A percentile compares a stretch with the other conserved stretches of the same genome.
Evolutionary conservation across 352 stramenopile species (phyloP).

Genomic region (Phytophthora pisi): DNA sequence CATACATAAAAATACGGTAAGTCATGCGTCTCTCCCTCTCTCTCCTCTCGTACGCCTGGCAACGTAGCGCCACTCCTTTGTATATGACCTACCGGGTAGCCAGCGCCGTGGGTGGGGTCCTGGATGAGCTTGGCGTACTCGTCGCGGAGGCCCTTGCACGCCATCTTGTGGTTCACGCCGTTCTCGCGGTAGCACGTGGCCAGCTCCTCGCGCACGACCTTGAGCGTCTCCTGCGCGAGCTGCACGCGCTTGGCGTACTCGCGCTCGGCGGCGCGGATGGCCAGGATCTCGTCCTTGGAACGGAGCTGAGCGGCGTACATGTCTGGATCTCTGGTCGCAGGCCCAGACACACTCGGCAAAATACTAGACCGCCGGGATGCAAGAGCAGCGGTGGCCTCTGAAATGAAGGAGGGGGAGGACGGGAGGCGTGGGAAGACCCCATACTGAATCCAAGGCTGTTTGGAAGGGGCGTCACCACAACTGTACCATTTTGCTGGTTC

Average conservation of each 20-base stretch:
- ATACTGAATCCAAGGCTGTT: neutral
- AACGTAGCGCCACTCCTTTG: neutral
- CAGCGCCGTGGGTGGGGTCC: conserved; percentile 79
- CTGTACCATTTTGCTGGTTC: conserved; percentile 1
- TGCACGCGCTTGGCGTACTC: conserved; percentile 79
- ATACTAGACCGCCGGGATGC: conserved; percentile 36
- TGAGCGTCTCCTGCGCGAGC: conserved; percentile 80
- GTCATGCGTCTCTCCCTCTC: neutral
- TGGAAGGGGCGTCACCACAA: conserved; percentile 13
- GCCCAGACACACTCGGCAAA: conserved; percentile 17
- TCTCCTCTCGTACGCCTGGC: neutral
- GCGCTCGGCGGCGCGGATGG: conserved; percentile 74
- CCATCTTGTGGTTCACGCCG: conserved; percentile 89
- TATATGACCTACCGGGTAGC: conserved; percentile 53
- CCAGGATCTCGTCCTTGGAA: conserved; percentile 85
- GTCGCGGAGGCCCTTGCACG: conserved; percentile 81
- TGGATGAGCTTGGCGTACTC: conserved; percentile 84
- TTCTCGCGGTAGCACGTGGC: conserved; percentile 89
- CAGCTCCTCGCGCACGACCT: conserved; percentile 87
- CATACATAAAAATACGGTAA: conserved; percentile 16
- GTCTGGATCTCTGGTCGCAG: conserved; percentile 16
- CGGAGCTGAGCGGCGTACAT: conserved; percentile 79
- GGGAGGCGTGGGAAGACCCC: neutral
- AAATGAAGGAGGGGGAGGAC: conserved; percentile 24
- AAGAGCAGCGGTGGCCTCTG: conserved; percentile 25